Evolutionary conservation across 164 flowering plant species (phyloP), one percentile per base, ranked within the genome.

Genomic region (Warburgia ugandensis): DNA sequence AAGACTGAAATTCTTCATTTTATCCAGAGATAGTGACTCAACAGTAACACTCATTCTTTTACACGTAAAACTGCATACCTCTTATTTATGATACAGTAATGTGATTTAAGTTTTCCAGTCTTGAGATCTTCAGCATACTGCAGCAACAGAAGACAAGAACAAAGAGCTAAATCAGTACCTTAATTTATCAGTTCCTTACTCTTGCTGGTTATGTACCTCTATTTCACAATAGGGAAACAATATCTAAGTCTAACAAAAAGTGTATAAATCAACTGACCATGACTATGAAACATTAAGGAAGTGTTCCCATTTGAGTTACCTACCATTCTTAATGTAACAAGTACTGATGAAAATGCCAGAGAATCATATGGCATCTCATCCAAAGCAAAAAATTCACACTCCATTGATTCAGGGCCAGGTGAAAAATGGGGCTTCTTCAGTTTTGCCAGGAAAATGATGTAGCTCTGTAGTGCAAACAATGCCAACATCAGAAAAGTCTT

Each of bases 311-410:
- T 46, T 20, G 17, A 48, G 27, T 25, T 33, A 44, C 68, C 52
- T 79, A 92, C 98, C 96, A 87, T 62, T 14, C 79, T 75, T 50
- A 92, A 68, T 29, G 96, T 79, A 30, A 88, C 96, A 48, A 77
- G 41, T 72, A 92, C 81, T 10, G 98, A 92, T 23, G 96, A 88
- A 74, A 92, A 92, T 27, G 98, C 87, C 47, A 92, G 68, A 54
- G 94, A 77, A 65, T 92, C 80, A 55, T 81, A 92, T 36, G 98
- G 96, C 61, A 92, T 83, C 29, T 85, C 94, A 49, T 88, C 90
- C 52, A 81, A 66, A 10, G 78, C 60, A 56, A 80, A 92, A 47
- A 92, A 82, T 30, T 65, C 76, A 66, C 98, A 92, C 16, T 92
- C 98, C 2, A 68, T 63, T 45, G 98, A 92, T 62, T 92, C 94